phyloP scores from a whole-genome alignment of 768 basidiomycete species.

The Leccinum uliginosum region DNA sequence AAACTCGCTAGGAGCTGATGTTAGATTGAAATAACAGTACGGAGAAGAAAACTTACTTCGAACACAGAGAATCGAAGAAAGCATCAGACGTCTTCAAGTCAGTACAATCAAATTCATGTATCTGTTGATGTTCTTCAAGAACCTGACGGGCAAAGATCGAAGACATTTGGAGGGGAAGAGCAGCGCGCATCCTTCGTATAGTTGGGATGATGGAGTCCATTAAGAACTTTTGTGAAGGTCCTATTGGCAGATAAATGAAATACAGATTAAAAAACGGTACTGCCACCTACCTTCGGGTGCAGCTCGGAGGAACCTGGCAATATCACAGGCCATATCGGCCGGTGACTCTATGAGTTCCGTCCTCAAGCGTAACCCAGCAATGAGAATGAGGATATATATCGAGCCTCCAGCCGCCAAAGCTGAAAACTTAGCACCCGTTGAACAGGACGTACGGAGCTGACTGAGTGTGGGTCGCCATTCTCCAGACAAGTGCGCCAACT shows the following conservation, averaged over 20 bases:
- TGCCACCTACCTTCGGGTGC: neutral
- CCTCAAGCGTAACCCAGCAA: neutral
- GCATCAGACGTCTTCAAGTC: neutral
- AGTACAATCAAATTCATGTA: neutral
- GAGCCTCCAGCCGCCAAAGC: too few species aligned
- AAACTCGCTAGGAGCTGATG: neutral
- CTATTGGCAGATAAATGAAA: too few species aligned
- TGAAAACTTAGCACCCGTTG: too few species aligned
- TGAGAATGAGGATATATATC: too few species aligned
- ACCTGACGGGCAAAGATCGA: neutral
- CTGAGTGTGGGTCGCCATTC: too few species aligned
- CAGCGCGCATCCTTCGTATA: neutral
- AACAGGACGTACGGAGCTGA: too few species aligned
- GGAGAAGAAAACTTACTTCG: neutral
- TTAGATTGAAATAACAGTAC: too few species aligned
- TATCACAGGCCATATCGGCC: neutral
- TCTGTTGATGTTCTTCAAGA: neutral
- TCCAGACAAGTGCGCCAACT: too few species aligned
- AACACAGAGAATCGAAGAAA: neutral
- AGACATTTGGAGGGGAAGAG: neutral
- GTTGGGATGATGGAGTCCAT: neutral
- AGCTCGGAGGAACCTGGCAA: neutral
- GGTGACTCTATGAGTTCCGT: neutral
- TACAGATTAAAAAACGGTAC: too few species aligned
- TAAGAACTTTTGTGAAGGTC: neutral